These are phyloP conservation scores for Lumnitzera littorea DNA, from an alignment of 345 rosid genomes.

Conservation along the genomic window DNA sequence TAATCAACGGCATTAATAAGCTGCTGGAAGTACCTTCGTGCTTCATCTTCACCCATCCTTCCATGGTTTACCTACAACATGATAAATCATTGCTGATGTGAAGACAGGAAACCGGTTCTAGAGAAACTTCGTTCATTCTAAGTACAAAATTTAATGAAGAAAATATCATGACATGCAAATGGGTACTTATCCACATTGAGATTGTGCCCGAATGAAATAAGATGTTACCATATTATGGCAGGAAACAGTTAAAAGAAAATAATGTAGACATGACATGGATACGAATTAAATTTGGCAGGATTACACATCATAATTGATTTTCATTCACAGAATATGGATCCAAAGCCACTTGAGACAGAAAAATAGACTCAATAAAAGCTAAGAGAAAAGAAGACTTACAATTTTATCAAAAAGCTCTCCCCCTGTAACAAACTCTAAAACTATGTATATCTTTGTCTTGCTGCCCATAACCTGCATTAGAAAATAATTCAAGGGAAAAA, in stretches of 20 bases:
- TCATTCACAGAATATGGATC: background rate
- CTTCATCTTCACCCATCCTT: constrained; percentile 82
- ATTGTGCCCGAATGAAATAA: too few relatives aligned
- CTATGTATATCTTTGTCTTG: constrained; percentile 63
- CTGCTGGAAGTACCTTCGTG: constrained; percentile 89
- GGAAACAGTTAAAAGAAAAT: background rate
- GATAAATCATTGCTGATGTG: background rate
- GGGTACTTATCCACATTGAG: background rate
- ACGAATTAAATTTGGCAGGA: background rate
- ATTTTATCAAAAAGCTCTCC: constrained; percentile 84
- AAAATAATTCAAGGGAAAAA: background rate
- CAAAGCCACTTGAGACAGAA: background rate
- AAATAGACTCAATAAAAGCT: background rate
- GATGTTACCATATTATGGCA: too few relatives aligned
- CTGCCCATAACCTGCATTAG: constrained; percentile 62
- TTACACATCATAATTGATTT: background rate
- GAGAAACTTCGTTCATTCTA: background rate
- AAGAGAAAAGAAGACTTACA: constrained; percentile 30
- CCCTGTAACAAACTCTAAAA: constrained; percentile 67
- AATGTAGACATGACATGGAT: background rate
- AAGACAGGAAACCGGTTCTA: background rate
- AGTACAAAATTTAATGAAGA: background rate
- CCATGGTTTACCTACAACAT: constrained; percentile 70
- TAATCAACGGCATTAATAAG: constrained; percentile 88
- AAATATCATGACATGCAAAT: background rate